Evolutionary conservation across 768 basidiomycete genomes (phyloP), one percentile per base, ranked within the genome.

Genomic region (Hypholoma fasciculare): DNA sequence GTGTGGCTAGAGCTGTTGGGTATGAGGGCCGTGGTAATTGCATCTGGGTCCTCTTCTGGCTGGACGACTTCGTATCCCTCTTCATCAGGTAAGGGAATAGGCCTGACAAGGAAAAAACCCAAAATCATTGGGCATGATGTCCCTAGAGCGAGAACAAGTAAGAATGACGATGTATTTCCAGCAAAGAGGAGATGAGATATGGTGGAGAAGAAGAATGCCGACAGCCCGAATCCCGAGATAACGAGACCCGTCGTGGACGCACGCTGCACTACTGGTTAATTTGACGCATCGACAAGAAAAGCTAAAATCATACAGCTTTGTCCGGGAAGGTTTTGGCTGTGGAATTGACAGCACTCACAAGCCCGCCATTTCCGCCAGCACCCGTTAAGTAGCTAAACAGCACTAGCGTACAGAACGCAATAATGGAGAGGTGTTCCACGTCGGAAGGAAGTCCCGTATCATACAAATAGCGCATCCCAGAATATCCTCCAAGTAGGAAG

Each of bases 151-250:
- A 97, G 83, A 4, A 93, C 72, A 0, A 89, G 78, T 1, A 98
- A 72, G 65, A 96, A 89, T 1, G 85, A 81, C 0, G 88, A 89
- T 0, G 90, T 91, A 64, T 94, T 80, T 0, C 91, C 93, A 0
- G 90, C 86, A 65, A 86, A 96, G 43, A 87, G 69, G 0, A 82
- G 65, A 56, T 88, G 87, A 0, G 92, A 86, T 38, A 96, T 73
- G 1, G 86, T 81, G 12, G 92, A 90, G 73, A 96, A 97, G 61
- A 91, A 78, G 77, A 96, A 96, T 0, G 95, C 95, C 0, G 92
- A 94, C 14, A 98, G 83, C 0, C 95, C 94, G 61, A 92, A 94
- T 34, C 92, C 94, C 0, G 92, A 92, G 17, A 94, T 72, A 36
- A 95, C 93, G 8, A 93, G 69, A 1, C 89, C 88, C 0, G 89